Conservation (phyloP, 106 monocot species). For the Dioscorea alata region DNA sequence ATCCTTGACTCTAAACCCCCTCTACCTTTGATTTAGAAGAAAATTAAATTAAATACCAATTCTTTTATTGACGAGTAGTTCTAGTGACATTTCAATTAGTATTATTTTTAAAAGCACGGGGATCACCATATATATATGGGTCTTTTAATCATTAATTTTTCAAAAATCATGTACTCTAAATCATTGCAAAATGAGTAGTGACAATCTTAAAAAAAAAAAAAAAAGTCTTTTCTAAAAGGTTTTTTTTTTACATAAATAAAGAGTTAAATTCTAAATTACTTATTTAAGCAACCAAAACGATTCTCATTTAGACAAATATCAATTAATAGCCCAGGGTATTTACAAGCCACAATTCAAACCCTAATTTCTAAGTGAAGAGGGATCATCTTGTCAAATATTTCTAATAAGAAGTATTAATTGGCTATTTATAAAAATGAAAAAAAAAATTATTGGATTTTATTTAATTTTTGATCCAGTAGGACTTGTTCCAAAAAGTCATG, state of each 20-base stretch:
- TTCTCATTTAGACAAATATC: neutral
- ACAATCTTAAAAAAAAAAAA: no score
- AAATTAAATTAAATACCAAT: no score
- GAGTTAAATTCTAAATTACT: no score
- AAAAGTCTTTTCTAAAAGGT: no score
- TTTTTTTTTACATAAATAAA: no score
- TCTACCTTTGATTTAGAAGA: no score
- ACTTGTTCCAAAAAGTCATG: slow-evolving; percentile 22
- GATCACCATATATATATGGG: neutral
- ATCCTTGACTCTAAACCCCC: no score
- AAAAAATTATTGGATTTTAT: neutral
- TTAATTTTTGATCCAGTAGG: slow-evolving; percentile 29
- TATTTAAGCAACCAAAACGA: no score
- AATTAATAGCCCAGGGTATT: neutral
- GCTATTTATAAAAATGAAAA: neutral
- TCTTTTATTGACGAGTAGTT: no score
- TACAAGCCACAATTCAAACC: no score
- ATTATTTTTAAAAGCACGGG: neutral
- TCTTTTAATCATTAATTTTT: neutral
- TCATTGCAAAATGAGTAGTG: no score
- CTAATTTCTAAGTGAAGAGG: neutral
- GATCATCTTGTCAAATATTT: neutral
- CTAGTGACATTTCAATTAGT: no score
- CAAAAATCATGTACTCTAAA: neutral
- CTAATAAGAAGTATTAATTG: neutral